Evolutionary conservation across 1,284 basidiomycete genomes (phyloP).

Genomic region (Ustilago hordei): DNA sequence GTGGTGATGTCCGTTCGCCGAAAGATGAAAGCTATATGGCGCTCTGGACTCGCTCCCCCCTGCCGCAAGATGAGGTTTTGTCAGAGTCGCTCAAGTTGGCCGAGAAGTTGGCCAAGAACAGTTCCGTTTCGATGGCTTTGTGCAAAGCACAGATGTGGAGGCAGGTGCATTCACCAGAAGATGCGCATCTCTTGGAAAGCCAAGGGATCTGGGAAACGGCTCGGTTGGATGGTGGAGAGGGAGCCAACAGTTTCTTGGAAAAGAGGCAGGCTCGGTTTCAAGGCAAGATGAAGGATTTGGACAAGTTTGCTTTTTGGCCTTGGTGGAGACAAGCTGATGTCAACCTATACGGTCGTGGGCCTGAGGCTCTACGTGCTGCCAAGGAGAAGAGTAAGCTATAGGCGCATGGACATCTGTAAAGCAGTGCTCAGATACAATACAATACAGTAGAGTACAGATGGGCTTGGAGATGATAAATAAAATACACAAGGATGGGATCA

Average conservation of each 20-base stretch:
- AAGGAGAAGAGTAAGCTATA: slow-evolving; percentile 16
- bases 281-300: slow-evolving; percentile 48
- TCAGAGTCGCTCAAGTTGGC: slow-evolving; percentile 44
- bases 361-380: slow-evolving; percentile 33
- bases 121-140: slow-evolving; percentile 53
- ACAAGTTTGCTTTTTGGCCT: slow-evolving; percentile 55
- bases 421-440: too few relatives aligned
- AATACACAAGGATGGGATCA: not conserved
- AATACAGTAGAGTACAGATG: too few relatives aligned
- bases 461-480: not conserved
- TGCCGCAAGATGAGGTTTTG: slow-evolving; percentile 45
- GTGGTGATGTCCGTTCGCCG: slow-evolving; percentile 50
- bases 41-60: slow-evolving; percentile 38
- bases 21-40: slow-evolving; percentile 27
- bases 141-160: slow-evolving; percentile 59
- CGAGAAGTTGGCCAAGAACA: slow-evolving; percentile 49
- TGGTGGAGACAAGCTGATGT: slow-evolving; percentile 59
- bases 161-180: slow-evolving; percentile 44
- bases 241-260: slow-evolving; percentile 54
- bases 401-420: too few relatives aligned
- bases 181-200: slow-evolving; percentile 54
- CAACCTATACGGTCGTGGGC: slow-evolving; percentile 22
- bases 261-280: slow-evolving; percentile 49
- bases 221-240: slow-evolving; percentile 51
- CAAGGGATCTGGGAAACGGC: slow-evolving; percentile 51